Evolutionary conservation across 2,329 filamentous ascomycete genomes (phyloP).

Genomic region (Dactylellina sp.): DNA sequence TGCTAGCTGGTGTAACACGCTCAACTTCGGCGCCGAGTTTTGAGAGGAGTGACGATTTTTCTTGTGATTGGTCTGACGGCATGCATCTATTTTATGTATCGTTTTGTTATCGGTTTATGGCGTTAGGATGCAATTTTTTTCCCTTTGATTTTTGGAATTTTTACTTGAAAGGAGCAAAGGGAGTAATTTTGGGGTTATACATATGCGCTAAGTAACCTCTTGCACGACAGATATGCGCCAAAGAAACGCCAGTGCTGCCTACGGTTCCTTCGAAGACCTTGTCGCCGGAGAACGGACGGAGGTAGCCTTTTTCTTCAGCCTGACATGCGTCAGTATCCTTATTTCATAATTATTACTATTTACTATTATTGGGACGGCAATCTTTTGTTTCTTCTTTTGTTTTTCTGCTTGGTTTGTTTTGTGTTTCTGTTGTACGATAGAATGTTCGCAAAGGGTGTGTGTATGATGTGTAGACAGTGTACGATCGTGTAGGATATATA

Average conservation of each 20-base stretch:
- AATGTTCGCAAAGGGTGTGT: not conserved
- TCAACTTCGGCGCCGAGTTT: constrained; percentile 94
- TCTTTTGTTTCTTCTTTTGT: not conserved
- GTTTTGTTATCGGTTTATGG: not conserved
- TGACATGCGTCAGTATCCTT: constrained; percentile 61
- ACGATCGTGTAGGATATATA: not conserved
- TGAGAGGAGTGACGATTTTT: constrained; percentile 88
- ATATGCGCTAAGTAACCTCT: constrained; percentile 93
- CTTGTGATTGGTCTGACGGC: constrained; percentile 87
- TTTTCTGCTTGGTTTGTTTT: constrained; percentile 31
- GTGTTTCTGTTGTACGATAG: constrained; percentile 23
- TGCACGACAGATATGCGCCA: constrained; percentile 88
- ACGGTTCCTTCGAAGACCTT: constrained; percentile 98
- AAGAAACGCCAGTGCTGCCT: constrained; percentile 93
- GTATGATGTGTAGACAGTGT: not conserved
- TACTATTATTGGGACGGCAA: constrained; percentile 32
- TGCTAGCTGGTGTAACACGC: constrained; percentile 88
- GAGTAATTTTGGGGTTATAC: constrained; percentile 63
- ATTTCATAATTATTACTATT: constrained; percentile 17
- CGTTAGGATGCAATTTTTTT: constrained; percentile 55
- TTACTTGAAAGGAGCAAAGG: not conserved
- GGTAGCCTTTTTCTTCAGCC: constrained; percentile 80
- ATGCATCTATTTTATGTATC: constrained; percentile 73
- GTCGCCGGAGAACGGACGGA: constrained; percentile 84
- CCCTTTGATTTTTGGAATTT: constrained; percentile 21